These are phyloP conservation scores for Diophrys sp. DNA, from an alignment of 73 alveolate species.

Conservation along the genomic window DNA sequence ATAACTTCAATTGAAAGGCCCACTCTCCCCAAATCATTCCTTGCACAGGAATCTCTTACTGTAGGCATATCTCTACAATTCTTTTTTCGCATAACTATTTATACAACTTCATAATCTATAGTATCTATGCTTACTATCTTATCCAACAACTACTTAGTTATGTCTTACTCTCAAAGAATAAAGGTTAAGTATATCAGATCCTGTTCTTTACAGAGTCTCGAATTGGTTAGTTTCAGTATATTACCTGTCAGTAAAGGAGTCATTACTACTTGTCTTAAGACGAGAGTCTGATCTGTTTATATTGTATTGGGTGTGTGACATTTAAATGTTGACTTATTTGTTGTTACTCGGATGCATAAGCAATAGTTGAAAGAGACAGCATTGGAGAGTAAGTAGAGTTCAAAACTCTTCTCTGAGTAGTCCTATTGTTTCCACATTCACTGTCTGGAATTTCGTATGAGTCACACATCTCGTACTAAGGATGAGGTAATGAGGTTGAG, in stretches of 20 bases:
- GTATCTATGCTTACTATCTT: slow-evolving; percentile 77
- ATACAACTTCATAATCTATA: slow-evolving; percentile 63
- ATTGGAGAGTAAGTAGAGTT: not conserved
- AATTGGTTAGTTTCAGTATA: no score
- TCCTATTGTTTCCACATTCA: not conserved
- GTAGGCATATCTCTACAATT: slow-evolving; percentile 64
- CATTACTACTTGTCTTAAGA: no score
- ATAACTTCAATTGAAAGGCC: slow-evolving; percentile 20
- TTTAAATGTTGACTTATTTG: no score
- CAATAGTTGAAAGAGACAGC: slow-evolving; percentile 26
- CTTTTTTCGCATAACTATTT: slow-evolving; percentile 69
- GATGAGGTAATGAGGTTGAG: no score
- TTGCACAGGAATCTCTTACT: slow-evolving; percentile 73
- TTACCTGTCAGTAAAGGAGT: no score
- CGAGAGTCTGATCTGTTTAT: no score
- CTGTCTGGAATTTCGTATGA: not conserved
- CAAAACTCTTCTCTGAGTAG: not conserved
- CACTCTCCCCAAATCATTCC: slow-evolving; percentile 46
- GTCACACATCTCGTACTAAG: not conserved
- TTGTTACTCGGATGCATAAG: no score
- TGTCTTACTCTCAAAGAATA: no score
- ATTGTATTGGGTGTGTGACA: no score
- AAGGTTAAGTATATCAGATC: no score
- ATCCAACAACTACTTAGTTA: slow-evolving; percentile 63
- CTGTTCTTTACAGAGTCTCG: no score